These are phyloP conservation scores for Colletotrichum phormii DNA, from an alignment of 2,329 filamentous ascomycete genomes.

Conservation along the genomic window DNA sequence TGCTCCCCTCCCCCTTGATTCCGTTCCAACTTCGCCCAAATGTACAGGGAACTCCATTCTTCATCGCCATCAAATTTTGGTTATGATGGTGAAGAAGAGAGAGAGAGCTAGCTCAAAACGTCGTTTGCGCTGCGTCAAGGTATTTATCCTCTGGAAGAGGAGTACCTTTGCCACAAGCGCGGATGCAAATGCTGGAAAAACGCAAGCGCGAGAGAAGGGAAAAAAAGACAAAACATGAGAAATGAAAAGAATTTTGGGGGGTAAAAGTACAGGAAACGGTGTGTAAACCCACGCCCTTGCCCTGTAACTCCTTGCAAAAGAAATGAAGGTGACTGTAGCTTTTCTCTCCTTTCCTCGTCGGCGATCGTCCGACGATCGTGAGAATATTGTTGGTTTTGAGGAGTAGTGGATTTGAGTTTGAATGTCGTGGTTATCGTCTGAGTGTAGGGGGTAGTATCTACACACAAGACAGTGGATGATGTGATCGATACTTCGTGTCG, in stretches of 20 bases:
- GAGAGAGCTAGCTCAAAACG: conserved; percentile 12
- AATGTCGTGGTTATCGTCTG: background rate
- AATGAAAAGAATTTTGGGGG: conserved; percentile 13
- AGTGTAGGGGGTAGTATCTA: background rate
- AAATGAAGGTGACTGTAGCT: conserved; percentile 18
- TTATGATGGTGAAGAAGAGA: conserved; percentile 4
- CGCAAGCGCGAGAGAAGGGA: conserved; percentile 1
- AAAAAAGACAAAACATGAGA: conserved; percentile 16
- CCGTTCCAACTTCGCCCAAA: conserved; percentile 2
- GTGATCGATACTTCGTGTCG: background rate
- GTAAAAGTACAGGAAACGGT: conserved; percentile 31
- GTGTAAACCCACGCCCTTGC: conserved; percentile 31
- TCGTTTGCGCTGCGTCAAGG: conserved; percentile 5
- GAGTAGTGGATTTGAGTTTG: background rate
- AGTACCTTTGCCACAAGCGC: conserved; percentile 1
- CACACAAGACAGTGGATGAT: background rate
- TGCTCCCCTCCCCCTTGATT: conserved; percentile 15
- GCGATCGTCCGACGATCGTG: conserved; percentile 16
- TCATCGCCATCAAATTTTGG: background rate
- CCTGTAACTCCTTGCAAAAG: conserved; percentile 31
- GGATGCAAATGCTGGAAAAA: conserved; percentile 35
- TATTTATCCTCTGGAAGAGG: background rate
- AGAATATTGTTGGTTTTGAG: conserved; percentile 6
- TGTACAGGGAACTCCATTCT: conserved; percentile 24
- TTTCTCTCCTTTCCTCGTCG: conserved; percentile 21